Base-by-base conservation (phyloP, 306 rosid species). In the Begonia fuchsioides region DNA sequence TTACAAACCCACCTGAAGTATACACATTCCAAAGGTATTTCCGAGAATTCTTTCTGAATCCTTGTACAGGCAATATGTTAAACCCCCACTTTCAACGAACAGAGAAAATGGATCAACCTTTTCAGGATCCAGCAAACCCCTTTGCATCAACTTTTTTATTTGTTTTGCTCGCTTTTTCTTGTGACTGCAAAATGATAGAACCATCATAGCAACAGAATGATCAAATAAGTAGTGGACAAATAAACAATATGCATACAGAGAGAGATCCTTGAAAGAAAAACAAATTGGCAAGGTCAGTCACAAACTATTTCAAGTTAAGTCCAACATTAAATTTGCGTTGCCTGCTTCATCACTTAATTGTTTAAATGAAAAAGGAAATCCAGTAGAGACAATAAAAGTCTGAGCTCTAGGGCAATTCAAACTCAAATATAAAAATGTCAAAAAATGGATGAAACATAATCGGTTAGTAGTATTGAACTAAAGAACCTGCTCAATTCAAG, bases 1-100 rank as follows among this genome's bases (percentile, higher is more conserved):
- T 26, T 38, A 35, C 13, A 19, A 15, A 47, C 15, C 39, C 70
- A 90, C 95, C 95, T 90, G 94, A 55, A 90, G 95, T 58, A 85
- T 59, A 51, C 98, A 90, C 98, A 90, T 90, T 50, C 98, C 94
- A 56, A 68, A 90, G 17, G 98, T 90, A 60, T 83, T 81, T 44
- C 98, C 98, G 26, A 90, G 87, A 75, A 90, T 43, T 63, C 77
- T 75, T 47, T 90, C 95, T 0, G 98, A 90, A 51, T 90, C 83
- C 70, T 77, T 81, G 66, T 85, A 90, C 40, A 71, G 52, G 63
- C 95, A 81, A 68, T 84, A 73, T 6, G 85, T 79, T 53, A 90
- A 13, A 44, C 81, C 92, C 38, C 83, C 78, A 51, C 78, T 77
- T 72, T 77, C 81, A 35, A 82, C 50, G 47, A 90, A 90, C 70